Evolutionary conservation across 352 stramenopile species (phyloP), one percentile per base, ranked within the genome.

Genomic region (Pythium apleroticum): DNA sequence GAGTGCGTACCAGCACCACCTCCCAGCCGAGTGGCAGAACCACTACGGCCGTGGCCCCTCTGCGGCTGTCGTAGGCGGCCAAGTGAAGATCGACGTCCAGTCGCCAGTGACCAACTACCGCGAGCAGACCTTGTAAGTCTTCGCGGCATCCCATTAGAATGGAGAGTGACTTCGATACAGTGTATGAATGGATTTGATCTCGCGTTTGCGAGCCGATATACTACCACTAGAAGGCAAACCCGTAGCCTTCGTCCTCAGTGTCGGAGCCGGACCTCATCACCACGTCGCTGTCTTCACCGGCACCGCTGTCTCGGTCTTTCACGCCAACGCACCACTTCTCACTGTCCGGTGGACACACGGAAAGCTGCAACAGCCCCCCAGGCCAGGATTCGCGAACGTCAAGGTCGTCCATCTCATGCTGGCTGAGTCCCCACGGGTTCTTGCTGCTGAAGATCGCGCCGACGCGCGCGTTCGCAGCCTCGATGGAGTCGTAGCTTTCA

Each of bases 81-180:
- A 69, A 35, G 30, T 69, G 17, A 39, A 54, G 12, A 60, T 69
- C 19, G 63, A 69, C 14, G 33, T 69, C 4, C 46, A 46, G 24
- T 68, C 62, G 15, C 62, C 62, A 20, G 53, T 63, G 52, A 63
- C 62, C 9, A 31, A 62, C 46, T 68, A 68, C 17, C 62, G 54
- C 20, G 62, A 63, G 15, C 62, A 68, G 25, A 63, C 62, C 12
- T 27, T 68, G 24, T 65, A 30, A 58, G 22, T 2, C 30, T 14
- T 22, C 5, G 5, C 17, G 6, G 14, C 20, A 9, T 46, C 37
- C 37, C 37, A 14, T 25, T 30, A 31, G 28, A 41, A 41, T n/a
- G 28, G 37, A 46, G 37, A 46, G 19, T 46, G 37, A 6, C 22
- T 46, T 46, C 14, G 15, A 46, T 6, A 10, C 37, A 22, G 37